Evolutionary conservation across 257 asterid species (phyloP), one percentile per base, ranked within the genome.

Genomic region (Solanum chiquidenum): DNA sequence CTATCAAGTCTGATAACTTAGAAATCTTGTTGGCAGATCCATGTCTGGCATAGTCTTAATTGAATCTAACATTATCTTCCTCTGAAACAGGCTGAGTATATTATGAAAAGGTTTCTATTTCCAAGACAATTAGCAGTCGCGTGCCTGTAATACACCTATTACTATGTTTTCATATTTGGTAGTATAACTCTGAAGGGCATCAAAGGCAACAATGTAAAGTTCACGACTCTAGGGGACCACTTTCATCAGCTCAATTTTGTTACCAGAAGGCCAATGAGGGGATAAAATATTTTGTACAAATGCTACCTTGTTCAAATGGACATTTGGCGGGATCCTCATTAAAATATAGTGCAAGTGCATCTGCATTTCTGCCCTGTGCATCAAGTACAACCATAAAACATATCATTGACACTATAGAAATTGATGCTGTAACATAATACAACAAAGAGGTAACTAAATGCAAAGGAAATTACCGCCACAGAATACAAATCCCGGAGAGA

Each of bases 291-390:
- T 29, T 72, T 86, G 27, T 46, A 44, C 69, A 71, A 42, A 72
- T 6, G 40, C 44, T 91, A 96, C 99, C 99, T 95, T 96, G 98
- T 91, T 95, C 99, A 86, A 96, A 96, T 80, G 98, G 98, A 90
- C 93, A 94, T 42, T 92, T 91, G 55, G 93, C 94, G 68, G 98
- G 98, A 88, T 95, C 98, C 93, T 96, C 99, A 23, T 98, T 98
- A 71, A 96, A 96, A 90, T 96, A 96, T 68, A 93, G 93, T 85
- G 95, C 95, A 87, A 95, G 89, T 33, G 97, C 98, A 89, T 96
- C 99, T 86, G 99, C 98, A 79, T 94, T 95, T 90, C 93, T 93
- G 75, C 98, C 98, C 99, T 96, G 94, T 80, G 84, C 62, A 90
- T 87, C 88, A 90, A 87, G 49, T 79, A 80, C 40, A 73, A 77